phyloP scores from a whole-genome alignment of 225 moss, liverwort and hornwort genomes.

The Straminergon stramineum region DNA sequence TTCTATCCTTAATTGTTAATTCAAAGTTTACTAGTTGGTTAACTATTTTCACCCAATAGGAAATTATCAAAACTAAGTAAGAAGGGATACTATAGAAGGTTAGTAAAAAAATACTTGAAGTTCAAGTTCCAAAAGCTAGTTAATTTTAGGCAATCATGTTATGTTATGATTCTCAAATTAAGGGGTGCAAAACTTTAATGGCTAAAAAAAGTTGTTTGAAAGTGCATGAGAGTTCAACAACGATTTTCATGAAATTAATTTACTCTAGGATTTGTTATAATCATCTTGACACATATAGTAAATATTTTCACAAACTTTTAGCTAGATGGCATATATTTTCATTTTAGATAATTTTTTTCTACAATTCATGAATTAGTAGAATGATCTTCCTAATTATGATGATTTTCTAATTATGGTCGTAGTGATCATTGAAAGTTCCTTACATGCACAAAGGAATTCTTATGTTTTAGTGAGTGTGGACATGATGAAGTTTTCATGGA shows the following conservation, averaged over 20 bases:
- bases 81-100: neutral
- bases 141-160: neutral
- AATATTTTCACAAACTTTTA: neutral
- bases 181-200: neutral
- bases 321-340: neutral
- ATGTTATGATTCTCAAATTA: neutral
- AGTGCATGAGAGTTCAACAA: too few species aligned
- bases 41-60: rapidly evolving
- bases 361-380: neutral
- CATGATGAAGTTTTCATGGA: neutral
- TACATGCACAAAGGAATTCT: neutral
- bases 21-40: neutral
- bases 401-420: neutral
- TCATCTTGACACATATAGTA: rapidly evolving
- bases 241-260: neutral
- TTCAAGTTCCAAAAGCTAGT: neutral
- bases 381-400: neutral
- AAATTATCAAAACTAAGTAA: neutral
- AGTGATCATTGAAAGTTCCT: rapidly evolving
- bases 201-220: neutral
- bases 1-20: neutral
- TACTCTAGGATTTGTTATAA: neutral
- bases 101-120: neutral
- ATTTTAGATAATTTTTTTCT: neutral
- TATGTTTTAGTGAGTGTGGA: neutral